Conservation (phyloP, 306 rosid species). For the Lablab purpureus region DNA sequence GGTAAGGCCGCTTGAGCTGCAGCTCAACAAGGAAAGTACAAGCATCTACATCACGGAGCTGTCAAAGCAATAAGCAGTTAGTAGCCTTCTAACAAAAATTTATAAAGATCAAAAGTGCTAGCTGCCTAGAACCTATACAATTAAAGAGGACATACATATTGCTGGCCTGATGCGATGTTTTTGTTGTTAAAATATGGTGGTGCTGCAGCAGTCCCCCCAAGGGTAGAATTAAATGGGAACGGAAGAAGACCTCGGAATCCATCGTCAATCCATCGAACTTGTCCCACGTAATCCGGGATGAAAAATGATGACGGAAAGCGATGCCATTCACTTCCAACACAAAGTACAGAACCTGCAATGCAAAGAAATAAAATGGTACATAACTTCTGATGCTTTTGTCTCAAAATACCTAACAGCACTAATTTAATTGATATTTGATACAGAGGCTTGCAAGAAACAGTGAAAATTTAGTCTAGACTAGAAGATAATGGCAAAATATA, state of each 20-base stretch:
- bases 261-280: conserved; percentile 94
- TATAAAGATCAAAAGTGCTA: background rate
- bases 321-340: conserved; percentile 98
- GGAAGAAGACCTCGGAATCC: conserved; percentile 98
- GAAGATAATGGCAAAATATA: background rate
- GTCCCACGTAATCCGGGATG: conserved; percentile 74
- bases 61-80: conserved; percentile 42
- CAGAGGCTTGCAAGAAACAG: background rate
- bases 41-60: conserved; percentile 76
- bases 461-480: background rate
- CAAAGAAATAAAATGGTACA: background rate
- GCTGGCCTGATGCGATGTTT: conserved; percentile 81
- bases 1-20: conserved; percentile 85
- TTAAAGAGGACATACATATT: conserved; percentile 64
- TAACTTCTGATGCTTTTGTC: background rate
- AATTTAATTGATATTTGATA: background rate
- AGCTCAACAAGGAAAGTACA: conserved; percentile 96
- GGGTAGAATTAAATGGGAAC: conserved; percentile 82
- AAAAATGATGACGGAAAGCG: conserved; percentile 95
- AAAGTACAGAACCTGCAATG: conserved; percentile 79
- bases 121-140: background rate
- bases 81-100: conserved; percentile 33
- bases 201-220: conserved; percentile 95
- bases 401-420: background rate
- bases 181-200: conserved; percentile 83